These are phyloP conservation scores for Phialemonium atrogriseum DNA, from an alignment of 2,329 filamentous ascomycete species.

Conservation along the genomic window DNA sequence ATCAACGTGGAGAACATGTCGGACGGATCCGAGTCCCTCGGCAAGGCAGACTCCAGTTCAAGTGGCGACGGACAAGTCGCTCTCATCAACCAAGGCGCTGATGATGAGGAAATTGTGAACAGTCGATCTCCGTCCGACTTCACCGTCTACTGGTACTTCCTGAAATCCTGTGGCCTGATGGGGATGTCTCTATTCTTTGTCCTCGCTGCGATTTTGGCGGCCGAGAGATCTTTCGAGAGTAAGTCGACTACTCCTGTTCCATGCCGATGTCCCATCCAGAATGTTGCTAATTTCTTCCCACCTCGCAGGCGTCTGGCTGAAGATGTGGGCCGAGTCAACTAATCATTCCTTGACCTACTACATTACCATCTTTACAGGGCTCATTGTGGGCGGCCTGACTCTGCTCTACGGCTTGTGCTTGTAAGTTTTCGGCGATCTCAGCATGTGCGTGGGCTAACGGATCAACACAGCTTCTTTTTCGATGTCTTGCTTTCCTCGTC, in stretches of 20 bases:
- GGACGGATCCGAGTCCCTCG: background rate
- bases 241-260: too few species aligned
- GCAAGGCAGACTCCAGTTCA: constrained; percentile 2
- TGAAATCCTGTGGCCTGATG: constrained; percentile 5
- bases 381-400: constrained; percentile 6
- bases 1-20: constrained; percentile 4
- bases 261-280: too few species aligned
- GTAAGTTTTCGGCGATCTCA: constrained; percentile 3
- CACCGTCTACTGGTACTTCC: constrained; percentile 6
- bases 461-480: too few species aligned
- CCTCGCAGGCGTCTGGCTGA: constrained; percentile 7
- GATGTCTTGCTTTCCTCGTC: constrained; percentile 4
- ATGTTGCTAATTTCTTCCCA: background rate
- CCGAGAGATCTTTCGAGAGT: constrained; percentile 6
- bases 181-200: constrained; percentile 7
- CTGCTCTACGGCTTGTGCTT: too few species aligned
- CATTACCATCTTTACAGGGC: constrained; percentile 5
- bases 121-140: constrained; percentile 6
- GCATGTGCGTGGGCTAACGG: too few species aligned
- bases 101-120: constrained; percentile 4
- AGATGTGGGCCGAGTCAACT: constrained; percentile 6
- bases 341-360: constrained; percentile 4
- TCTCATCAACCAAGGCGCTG: constrained; percentile 5
- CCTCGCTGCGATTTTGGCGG: constrained; percentile 4
- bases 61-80: constrained; percentile 6